phyloP scores from a whole-genome alignment of 139 green algal species.

The Auxenochlorella pyrenoidosa region DNA sequence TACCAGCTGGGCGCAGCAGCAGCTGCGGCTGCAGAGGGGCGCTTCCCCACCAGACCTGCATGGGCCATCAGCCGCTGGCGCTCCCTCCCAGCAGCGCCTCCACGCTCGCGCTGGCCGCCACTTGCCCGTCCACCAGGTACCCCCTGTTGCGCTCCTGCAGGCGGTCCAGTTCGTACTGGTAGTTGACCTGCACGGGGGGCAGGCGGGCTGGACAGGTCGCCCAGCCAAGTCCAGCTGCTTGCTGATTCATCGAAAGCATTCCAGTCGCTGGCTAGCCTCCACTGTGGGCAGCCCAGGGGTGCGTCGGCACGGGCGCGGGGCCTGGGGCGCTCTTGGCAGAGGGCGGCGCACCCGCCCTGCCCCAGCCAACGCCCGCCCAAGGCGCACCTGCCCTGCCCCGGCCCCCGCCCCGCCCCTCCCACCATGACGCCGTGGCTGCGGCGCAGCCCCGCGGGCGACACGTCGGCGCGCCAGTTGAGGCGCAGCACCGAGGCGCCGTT shows the following conservation, averaged over 20 bases:
- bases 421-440: conserved; percentile 80
- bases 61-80: background rate
- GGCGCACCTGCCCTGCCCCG: background rate
- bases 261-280: too few species aligned
- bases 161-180: conserved; percentile 61
- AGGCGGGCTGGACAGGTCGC: too few species aligned
- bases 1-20: too few species aligned
- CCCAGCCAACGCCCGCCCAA: background rate
- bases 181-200: conserved; percentile 63
- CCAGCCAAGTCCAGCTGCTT: too few species aligned
- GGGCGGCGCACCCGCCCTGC: background rate
- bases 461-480: conserved; percentile 75
- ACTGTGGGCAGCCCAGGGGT: too few species aligned
- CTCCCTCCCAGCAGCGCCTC: background rate
- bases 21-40: too few species aligned
- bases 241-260: too few species aligned
- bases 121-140: conserved; percentile 29
- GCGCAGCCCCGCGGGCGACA: conserved; percentile 50
- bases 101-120: background rate
- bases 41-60: too few species aligned
- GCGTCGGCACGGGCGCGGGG: background rate
- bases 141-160: conserved; percentile 31
- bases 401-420: background rate
- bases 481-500: conserved; percentile 79
- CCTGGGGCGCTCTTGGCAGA: background rate